Base-by-base conservation (phyloP, 2,329 filamentous ascomycete genomes). In the Sporothrix brunneoviolacea region DNA sequence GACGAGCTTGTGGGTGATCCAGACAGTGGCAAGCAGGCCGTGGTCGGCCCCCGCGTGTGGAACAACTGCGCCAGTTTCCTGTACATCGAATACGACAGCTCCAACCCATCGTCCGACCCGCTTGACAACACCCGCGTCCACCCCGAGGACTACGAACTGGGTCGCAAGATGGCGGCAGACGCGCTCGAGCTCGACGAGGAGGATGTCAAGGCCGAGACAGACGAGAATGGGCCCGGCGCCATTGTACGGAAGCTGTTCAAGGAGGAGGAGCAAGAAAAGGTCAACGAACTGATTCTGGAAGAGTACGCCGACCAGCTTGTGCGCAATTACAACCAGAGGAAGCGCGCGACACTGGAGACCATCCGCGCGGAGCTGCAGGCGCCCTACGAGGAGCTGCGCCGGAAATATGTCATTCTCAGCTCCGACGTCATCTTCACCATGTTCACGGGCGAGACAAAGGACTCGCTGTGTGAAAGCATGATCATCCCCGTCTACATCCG, bases 31-130 rank as follows among this genome's bases (percentile, higher is more conserved):
- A 84, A 86, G 64, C 63, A 85, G 5, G 84, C 85, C 0, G 88
- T 93, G 4, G 88, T 97, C 61, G 89, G 90, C 1, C 85, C 89
- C 12, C 85, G 88, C 56, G 90, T 97, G 21, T 98, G 89, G 84
- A 90, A 90, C 66, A 98, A 98, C 66, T 96, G 90, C 63, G 91
- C 93, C 51, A 96, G 91, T 71, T 97, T 97, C 71, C 71, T 98
- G 32, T 94, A 83, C 63, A 88, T 98, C 54, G 83, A 87, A 48
- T 96, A 89, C 62, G 91, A 96, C 57, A 77, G 82, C n/a, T 82
- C 84, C 13, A 89, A 88, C 59, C 78, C 84, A 2, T 79, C 86
- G 13, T 88, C 91, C 1, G 93, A 98, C 64, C 95, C 94, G 52
- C 76, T 98, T 22, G 93, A 98, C 68, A 95, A 93, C 64, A 98